Percentiles rank a stretch among this genome's conserved stretches.
These are phyloP conservation scores for Blastocrithidia nonstop DNA, from an alignment of 208 protist species.

Conservation along the genomic window DNA sequence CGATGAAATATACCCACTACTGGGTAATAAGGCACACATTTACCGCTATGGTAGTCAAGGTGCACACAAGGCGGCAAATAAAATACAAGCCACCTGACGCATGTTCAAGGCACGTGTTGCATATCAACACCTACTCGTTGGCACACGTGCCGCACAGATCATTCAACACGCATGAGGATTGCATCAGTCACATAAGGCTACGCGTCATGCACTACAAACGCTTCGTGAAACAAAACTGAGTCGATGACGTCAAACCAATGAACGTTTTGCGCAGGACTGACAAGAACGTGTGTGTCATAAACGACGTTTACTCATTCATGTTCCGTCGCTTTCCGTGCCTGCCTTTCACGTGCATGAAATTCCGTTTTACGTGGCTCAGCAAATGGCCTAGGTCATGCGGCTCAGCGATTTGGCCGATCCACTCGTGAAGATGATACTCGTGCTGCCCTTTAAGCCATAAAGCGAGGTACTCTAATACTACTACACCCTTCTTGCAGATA, in stretches of 20 bases:
- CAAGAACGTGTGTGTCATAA: conserved; percentile 29
- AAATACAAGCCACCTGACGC: conserved; percentile 80
- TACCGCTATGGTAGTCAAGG: conserved; percentile 45
- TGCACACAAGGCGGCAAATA: conserved; percentile 55
- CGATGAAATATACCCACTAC: conserved; percentile 60
- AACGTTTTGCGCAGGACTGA: conserved; percentile 56
- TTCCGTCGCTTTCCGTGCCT: conserved; percentile 76
- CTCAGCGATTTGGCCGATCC: conserved; percentile 64
- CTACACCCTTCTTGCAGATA: conserved; percentile 36
- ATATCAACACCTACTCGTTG: conserved; percentile 63
- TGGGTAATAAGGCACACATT: conserved; percentile 22
- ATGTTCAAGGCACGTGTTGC: conserved; percentile 75
- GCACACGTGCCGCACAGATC: conserved; percentile 53
- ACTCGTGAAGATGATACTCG: conserved; percentile 63
- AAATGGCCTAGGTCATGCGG: conserved; percentile 72
- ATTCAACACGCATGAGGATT: conserved; percentile 78
- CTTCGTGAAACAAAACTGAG: conserved; percentile 30
- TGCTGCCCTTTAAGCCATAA: conserved; percentile 66
- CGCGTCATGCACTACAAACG: conserved; percentile 45
- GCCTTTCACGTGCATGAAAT: conserved; percentile 60
- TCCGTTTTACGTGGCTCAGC: conserved; percentile 57
- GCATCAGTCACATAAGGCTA: conserved; percentile 54
- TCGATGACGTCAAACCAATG: conserved; percentile 72
- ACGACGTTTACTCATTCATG: conserved; percentile 60
- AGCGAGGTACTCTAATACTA: conserved; percentile 73